Evolutionary conservation across 192 early-diverging fungal species (phyloP).

Genomic region (Dissophora ornata): DNA sequence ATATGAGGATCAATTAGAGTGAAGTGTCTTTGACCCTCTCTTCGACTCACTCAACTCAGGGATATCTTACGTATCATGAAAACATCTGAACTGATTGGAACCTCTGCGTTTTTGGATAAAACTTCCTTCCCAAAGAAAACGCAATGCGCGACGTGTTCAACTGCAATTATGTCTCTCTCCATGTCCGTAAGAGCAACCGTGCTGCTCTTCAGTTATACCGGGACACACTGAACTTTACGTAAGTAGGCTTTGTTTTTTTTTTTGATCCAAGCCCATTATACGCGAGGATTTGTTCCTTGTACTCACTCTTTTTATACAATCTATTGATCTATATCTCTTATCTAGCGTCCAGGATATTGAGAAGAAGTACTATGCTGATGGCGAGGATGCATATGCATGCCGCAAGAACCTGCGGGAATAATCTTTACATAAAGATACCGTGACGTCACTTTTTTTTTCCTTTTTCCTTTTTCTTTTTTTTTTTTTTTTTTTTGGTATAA

Average conservation of each 20-base stretch:
- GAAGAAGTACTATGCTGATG: constrained; percentile 98
- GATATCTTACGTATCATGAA: background rate
- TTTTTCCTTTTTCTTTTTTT: too few relatives aligned
- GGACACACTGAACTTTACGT: constrained; percentile 92
- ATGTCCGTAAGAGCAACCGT: constrained; percentile 93
- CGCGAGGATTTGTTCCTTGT: background rate
- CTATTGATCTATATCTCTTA: background rate
- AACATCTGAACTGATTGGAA: too few relatives aligned
- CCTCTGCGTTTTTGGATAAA: too few relatives aligned
- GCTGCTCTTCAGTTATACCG: constrained; percentile 94
- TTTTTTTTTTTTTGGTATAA: too few relatives aligned
- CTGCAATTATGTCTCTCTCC: constrained; percentile 90
- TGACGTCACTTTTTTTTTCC: too few relatives aligned
- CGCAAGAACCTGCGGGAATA: constrained; percentile 49
- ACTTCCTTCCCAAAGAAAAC: too few relatives aligned
- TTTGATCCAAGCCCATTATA: too few relatives aligned
- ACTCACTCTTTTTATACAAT: background rate
- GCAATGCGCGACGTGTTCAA: constrained; percentile 91
- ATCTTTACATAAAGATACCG: too few relatives aligned
- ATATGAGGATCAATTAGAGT: too few relatives aligned
- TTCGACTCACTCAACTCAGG: background rate
- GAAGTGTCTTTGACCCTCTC: background rate
- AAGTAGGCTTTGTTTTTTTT: too few relatives aligned
- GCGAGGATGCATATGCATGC: constrained; percentile 92
- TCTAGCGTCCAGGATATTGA: constrained; percentile 87